Base-by-base conservation (phyloP, 202 grass and related monocot species). In the Schoenoplectus tabernaemontani region DNA sequence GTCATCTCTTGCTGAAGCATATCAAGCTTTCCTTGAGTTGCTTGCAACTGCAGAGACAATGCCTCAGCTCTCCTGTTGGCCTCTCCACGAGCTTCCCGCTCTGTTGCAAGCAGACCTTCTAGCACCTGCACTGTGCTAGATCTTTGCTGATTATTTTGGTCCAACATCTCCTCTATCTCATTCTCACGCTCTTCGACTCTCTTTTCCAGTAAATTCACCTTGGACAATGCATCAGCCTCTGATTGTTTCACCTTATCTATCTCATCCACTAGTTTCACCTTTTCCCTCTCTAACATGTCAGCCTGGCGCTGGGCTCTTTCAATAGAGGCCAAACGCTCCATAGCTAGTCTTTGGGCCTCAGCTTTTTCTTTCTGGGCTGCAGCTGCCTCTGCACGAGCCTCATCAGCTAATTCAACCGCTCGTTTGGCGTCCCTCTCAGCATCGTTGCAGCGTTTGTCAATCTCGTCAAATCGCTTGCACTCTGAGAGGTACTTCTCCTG, bases 121-220 rank as follows among this genome's bases (percentile, higher is more conserved):
- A 99, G 91, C 50, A 96, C 96, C 76, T 99, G 96, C 13, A 99
- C 90, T 0, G 96, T 99, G 77, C 76, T 96, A 42, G 96, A 99
- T 64, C 96, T 96, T 82, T 96, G 90, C 62, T 96, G 89, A 26
- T 99, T 99, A 74, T 86, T 99, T 43, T 43, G 77, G 76, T 89
- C 82, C 87, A 99, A 43, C 90, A 93, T 89, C 79, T 93, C 88
- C 48, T 94, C 96, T 42, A 99, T 99, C 59, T 96, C 90, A 43
- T 73, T 96, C 78, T 99, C 96, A 70, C 92, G 79, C 82, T 96
- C 90, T 47, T 95, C 92, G 30, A 99, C 92, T 82, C 83, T 91
- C 72, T 80, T 83, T 77, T 99, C 96, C 2, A 96, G 91, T 79
- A 86, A 88, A n/a, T 59, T 11, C 11, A 87, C 91, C 88, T 96